Evolutionary conservation across 1,284 basidiomycete genomes (phyloP).

Genomic region (Microstroma glucosiphilum): DNA sequence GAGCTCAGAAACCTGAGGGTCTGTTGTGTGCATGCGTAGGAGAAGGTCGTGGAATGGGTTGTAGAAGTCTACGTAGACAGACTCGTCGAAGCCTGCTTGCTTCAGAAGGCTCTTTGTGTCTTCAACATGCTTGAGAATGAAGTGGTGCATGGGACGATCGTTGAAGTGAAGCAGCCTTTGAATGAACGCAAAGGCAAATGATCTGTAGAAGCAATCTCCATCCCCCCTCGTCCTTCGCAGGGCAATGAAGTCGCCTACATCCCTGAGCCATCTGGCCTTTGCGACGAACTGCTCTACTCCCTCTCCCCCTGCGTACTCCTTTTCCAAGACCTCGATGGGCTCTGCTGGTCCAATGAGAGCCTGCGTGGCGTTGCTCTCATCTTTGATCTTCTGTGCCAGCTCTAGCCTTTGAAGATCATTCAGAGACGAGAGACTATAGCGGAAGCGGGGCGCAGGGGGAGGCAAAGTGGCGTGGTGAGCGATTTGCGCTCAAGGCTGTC

Average conservation of each 20-base stretch:
- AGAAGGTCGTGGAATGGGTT: constrained; percentile 31
- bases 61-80: constrained; percentile 36
- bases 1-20: constrained; percentile 24
- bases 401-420: constrained; percentile 29
- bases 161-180: constrained; percentile 29
- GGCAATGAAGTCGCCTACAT: constrained; percentile 25
- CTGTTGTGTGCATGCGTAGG: constrained; percentile 25
- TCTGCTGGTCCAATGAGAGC: constrained; percentile 28
- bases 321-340: constrained; percentile 27
- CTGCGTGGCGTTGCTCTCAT: constrained; percentile 18
- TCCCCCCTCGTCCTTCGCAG: constrained; percentile 35
- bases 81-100: constrained; percentile 32
- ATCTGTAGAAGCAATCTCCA: constrained; percentile 47
- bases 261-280: constrained; percentile 35
- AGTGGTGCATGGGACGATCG: constrained; percentile 29
- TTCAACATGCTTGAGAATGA: constrained; percentile 31
- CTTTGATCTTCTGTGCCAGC: constrained; percentile 26
- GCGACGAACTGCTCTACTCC: constrained; percentile 19
- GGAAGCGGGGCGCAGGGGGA: neutral
- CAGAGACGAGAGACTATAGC: constrained; percentile 20
- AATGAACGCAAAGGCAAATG: constrained; percentile 40
- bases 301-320: constrained; percentile 21
- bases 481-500: neutral
- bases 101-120: constrained; percentile 21
- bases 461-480: neutral